Base-by-base conservation (phyloP, 75 land plant species). In the Pinus tabuliformis region DNA sequence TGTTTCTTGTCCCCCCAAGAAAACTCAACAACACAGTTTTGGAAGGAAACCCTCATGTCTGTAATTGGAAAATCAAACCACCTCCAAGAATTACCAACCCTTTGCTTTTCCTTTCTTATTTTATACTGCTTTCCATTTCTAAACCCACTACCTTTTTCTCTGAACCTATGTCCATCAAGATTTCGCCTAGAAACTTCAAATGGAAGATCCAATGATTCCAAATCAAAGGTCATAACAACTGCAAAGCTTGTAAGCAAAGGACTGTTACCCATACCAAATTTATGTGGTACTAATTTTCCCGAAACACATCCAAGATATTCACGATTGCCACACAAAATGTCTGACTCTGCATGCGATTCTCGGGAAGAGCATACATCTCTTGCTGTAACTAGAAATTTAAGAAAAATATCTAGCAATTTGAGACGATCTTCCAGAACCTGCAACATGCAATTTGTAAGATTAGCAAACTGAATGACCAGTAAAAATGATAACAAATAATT, bases 21-120 rank as follows among this genome's bases (percentile, higher is more conserved):
- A 68, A 68, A 42, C 24, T 37, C 71, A n/a, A 68, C n/a, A 68
- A 6, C 12, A 36, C 11, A 42, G 52, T 42, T 68, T 42, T 39
- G 71, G 71, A 68, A 20, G 45, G 71, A 68, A 68, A 68, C 9
- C 6, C 17, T 68, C 9, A 68, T 68, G 71, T 68, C 71, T 39
- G 9, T 42, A 3, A 37, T n/a, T 8, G 71, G 71, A 11, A 68
- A 68, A 39, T 42, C 52, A 39, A 39, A 42, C 52, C 22, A 30
- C 36, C 42, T 68, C 71, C 52, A 68, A 68, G 36, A 18, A 18
- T 42, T 45, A 68, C 42, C 71, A 6, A n/a, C 11, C 21, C n/a
- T 68, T 52, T 8, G n/a, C 24, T 68, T 68, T 42, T 42, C 71
- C 71, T 68, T 68, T 68, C 24, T 42, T 42, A 42, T 39, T 68